Base-by-base conservation (phyloP, 345 rosid genomes). In the Sapria himalayana region DNA sequence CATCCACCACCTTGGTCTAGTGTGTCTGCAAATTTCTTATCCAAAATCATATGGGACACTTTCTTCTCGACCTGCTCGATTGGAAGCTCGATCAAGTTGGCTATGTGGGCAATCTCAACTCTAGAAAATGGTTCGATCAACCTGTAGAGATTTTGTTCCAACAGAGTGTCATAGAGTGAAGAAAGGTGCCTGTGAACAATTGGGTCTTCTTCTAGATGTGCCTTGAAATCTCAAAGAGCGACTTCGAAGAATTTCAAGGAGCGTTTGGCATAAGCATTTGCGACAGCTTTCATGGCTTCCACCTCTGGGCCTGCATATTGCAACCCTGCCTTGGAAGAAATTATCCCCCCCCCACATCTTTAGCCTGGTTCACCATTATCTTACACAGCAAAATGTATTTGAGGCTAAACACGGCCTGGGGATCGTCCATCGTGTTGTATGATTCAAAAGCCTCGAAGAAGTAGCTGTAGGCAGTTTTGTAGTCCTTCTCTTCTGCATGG, bases 401-500 rank as follows among this genome's bases (percentile, higher is more conserved):
- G 49, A 89, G 80, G 55, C 94, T 82, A 46, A 68, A 82, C 12
- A 82, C 93, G 3, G 98, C 94, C 44, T 81, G 49, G 6, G 91
- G 74, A 34, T 82, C 93, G 41, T 81, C 93, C 5, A 89, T 92
- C 25, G 94, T 82, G 16, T 74, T 82, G 71, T 81, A 89, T 37
- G 98, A 70, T 58, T 89, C 94, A 39, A 76, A 89, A 8, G 94
- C 98, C 60, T 82, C 94, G 25, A 79, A 89, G 74, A 89, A 82
- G 55, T 89, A 89, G 37, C 94, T 76, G 57, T 82, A 82, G 43
- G 80, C 91, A 40, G 98, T 89, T 58, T 89, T 89, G 61, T 89
- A 89, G 51, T 89, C 98, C 60, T 82, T 86, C 61, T 89, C 98
- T 62, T 89, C 94, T 1, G 94, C 98, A 52, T 82, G 98, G 52